A percentile compares a stretch with the other conserved stretches of the same genome.
Conservation (phyloP, 495 filamentous ascomycete genomes). For the Lasiosphaeria miniovina region DNA sequence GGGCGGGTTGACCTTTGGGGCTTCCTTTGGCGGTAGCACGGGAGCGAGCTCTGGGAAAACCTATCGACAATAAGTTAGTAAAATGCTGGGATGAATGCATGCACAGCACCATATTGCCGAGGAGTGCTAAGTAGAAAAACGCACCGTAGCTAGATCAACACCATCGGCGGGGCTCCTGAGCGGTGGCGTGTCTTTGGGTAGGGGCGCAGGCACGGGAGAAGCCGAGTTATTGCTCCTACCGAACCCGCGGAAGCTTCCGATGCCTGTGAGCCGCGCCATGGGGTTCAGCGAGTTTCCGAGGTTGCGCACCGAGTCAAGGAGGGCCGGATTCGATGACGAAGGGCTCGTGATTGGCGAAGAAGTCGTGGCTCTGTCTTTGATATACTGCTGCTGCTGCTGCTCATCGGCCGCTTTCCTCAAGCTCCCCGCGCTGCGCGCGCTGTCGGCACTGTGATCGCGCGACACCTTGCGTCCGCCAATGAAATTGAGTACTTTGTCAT, state of each 20-base stretch:
- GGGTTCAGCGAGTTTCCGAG: slow-evolving; percentile 82
- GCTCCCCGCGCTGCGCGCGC: slow-evolving; percentile 58
- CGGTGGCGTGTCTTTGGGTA: not conserved
- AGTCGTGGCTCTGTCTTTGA: not conserved
- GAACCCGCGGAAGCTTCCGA: slow-evolving; percentile 70
- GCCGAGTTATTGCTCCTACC: slow-evolving; percentile 51
- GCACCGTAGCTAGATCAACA: slow-evolving; percentile 51
- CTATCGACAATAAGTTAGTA: slow-evolving; percentile 26
- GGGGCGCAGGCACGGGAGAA: slow-evolving; percentile 21
- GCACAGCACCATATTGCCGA: not conserved
- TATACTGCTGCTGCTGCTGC: slow-evolving; percentile 16
- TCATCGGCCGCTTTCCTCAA: slow-evolving; percentile 35
- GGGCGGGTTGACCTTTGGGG: slow-evolving; percentile 63
- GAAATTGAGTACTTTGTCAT: slow-evolving; percentile 60
- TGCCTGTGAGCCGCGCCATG: slow-evolving; percentile 69
- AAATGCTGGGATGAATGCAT: not conserved
- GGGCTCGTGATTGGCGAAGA: slow-evolving; percentile 10
- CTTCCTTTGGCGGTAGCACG: slow-evolving; percentile 47
- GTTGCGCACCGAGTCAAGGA: slow-evolving; percentile 77
- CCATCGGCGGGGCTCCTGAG: slow-evolving; percentile 31
- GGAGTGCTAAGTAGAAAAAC: slow-evolving; percentile 8
- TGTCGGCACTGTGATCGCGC: slow-evolving; percentile 76
- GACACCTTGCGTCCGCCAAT: slow-evolving; percentile 57
- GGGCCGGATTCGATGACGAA: slow-evolving; percentile 52
- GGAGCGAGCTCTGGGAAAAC: slow-evolving; percentile 59